Conservation (phyloP, 2,329 filamentous ascomycete genomes). For the Alternaria burnsii region DNA sequence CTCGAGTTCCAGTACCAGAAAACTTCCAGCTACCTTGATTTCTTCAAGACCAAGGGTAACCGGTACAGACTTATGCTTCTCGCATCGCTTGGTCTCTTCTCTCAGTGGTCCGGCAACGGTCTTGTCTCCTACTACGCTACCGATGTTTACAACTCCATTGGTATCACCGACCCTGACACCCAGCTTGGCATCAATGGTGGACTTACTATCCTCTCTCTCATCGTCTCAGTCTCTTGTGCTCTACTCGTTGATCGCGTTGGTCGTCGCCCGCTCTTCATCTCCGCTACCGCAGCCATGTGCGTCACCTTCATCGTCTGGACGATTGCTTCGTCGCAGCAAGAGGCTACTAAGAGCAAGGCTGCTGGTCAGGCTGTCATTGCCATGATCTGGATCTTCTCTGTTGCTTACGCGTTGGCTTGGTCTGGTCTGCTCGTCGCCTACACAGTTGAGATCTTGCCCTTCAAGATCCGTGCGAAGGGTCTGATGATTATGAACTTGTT, state of each 20-base stretch:
- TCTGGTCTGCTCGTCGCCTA: slow-evolving; percentile 66
- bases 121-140: slow-evolving; percentile 74
- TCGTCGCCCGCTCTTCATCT: slow-evolving; percentile 45
- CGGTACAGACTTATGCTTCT: slow-evolving; percentile 69
- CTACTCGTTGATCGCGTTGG: slow-evolving; percentile 64
- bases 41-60: slow-evolving; percentile 70
- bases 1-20: slow-evolving; percentile 63
- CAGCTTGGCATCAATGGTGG: slow-evolving; percentile 59
- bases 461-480: slow-evolving; percentile 60
- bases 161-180: slow-evolving; percentile 60
- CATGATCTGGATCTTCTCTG: slow-evolving; percentile 61
- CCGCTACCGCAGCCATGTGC: slow-evolving; percentile 47
- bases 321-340: slow-evolving; percentile 60
- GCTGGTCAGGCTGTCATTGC: slow-evolving; percentile 59
- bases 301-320: slow-evolving; percentile 49
- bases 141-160: slow-evolving; percentile 67
- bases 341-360: slow-evolving; percentile 51
- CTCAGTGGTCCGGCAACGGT: slow-evolving; percentile 73
- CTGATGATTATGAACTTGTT: slow-evolving; percentile 68
- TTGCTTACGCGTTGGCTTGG: slow-evolving; percentile 66
- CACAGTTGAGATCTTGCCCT: slow-evolving; percentile 60
- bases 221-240: slow-evolving; percentile 65
- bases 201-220: slow-evolving; percentile 67
- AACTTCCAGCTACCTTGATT: slow-evolving; percentile 66
- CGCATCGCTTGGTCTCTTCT: slow-evolving; percentile 70